Conservation (phyloP, 805 yeast genomes). For the Tetrapisispora iriomotensis region DNA sequence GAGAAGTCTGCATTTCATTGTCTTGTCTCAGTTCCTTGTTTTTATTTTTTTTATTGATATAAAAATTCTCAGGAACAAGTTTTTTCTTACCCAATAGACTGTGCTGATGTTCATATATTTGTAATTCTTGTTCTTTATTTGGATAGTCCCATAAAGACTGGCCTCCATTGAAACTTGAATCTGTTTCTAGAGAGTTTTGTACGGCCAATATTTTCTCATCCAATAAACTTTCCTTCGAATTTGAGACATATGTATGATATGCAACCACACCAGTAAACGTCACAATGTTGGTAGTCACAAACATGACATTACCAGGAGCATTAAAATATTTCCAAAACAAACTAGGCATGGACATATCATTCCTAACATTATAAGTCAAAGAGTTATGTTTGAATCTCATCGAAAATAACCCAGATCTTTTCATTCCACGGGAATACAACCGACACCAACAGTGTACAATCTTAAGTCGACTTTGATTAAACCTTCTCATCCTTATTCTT, state of each 20-base stretch:
- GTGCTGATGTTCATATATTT: background rate
- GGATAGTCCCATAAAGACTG: background rate
- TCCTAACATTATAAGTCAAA: conserved; percentile 3
- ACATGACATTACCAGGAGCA: conserved; percentile 32
- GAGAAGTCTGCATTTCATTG: conserved; percentile 1
- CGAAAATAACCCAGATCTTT: background rate
- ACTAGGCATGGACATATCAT: background rate
- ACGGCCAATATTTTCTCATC: conserved; percentile 1
- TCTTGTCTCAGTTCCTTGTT: background rate
- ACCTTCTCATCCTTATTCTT: too few relatives aligned
- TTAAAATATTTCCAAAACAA: conserved; percentile 32
- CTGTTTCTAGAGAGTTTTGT: background rate
- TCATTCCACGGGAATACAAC: background rate
- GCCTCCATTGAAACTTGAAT: background rate
- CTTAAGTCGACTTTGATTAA: too few relatives aligned
- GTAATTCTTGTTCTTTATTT: background rate
- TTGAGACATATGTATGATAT: conserved; percentile 21
- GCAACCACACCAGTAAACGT: conserved; percentile 29
- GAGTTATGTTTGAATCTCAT: background rate
- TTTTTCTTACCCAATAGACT: too few relatives aligned
- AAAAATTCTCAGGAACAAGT: background rate
- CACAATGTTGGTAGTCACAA: conserved; percentile 30
- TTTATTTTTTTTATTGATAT: background rate
- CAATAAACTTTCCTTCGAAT: background rate
- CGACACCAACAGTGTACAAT: too few relatives aligned